phyloP scores from a whole-genome alignment of 1,284 basidiomycete genomes.

The Apiotrichum montevideense region DNA sequence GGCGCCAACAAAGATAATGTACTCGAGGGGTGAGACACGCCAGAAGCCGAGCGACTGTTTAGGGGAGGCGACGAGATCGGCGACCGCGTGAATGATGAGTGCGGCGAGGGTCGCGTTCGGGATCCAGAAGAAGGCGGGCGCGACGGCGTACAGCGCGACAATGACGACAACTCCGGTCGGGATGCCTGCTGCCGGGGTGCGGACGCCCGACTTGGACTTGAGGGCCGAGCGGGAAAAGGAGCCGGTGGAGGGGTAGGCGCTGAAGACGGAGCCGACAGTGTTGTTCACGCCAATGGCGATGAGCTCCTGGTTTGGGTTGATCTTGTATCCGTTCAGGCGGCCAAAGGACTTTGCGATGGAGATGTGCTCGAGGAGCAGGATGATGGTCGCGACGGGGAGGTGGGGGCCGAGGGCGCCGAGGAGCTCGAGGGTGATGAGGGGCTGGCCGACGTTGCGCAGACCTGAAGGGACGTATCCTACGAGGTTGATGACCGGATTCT shows the following conservation, averaged over 20 bases:
- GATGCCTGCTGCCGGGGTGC: constrained; percentile 87
- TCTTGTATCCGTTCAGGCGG: constrained; percentile 92
- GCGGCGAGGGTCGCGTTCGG: constrained; percentile 66
- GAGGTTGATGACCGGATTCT: constrained; percentile 67
- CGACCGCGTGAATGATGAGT: constrained; percentile 92
- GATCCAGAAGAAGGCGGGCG: constrained; percentile 69
- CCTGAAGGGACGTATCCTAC: constrained; percentile 76
- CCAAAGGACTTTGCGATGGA: constrained; percentile 95
- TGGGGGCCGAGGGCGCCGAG: constrained; percentile 66
- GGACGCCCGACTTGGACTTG: constrained; percentile 92
- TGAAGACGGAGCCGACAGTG: constrained; percentile 69
- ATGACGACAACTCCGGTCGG: constrained; percentile 82
- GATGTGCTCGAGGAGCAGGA: constrained; percentile 93
- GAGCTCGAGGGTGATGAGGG: constrained; percentile 60
- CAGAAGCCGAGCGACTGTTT: constrained; percentile 85
- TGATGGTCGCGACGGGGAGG: constrained; percentile 87
- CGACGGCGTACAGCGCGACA: constrained; percentile 88
- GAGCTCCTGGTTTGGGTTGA: constrained; percentile 94
- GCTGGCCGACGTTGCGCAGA: constrained; percentile 68
- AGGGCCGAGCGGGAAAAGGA: constrained; percentile 96
- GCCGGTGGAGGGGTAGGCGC: constrained; percentile 92
- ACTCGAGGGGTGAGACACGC: constrained; percentile 89
- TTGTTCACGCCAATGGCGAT: constrained; percentile 88
- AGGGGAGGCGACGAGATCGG: constrained; percentile 83
- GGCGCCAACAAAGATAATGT: constrained; percentile 74